Evolutionary conservation across 805 yeast genomes (phyloP).

Genomic region (Schwanniomyces vanrijiae): DNA sequence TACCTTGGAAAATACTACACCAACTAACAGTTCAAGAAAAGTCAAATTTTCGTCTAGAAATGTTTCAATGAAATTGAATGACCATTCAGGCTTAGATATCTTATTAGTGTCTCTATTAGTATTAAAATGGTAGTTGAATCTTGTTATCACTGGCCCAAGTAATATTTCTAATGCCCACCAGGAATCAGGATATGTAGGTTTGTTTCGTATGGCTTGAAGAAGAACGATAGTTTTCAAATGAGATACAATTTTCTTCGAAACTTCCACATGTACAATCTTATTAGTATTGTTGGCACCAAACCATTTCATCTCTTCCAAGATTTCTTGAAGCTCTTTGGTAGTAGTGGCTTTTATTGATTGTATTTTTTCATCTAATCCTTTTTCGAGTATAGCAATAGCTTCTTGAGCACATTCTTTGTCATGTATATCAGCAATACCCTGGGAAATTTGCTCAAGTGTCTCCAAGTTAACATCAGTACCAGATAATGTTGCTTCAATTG

Average conservation of each 20-base stretch:
- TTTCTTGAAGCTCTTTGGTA: slow-evolving; percentile 10
- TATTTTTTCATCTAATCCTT: slow-evolving; percentile 6
- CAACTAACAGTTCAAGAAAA: slow-evolving; percentile 40
- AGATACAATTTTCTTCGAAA: slow-evolving; percentile 1
- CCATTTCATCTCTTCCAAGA: slow-evolving; percentile 21
- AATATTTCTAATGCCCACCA: slow-evolving; percentile 55
- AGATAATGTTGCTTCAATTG: slow-evolving; percentile 1
- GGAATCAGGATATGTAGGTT: slow-evolving; percentile 32
- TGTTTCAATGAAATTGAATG: slow-evolving; percentile 49
- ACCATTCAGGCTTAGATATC: slow-evolving; percentile 72
- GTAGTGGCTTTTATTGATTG: slow-evolving; percentile 5
- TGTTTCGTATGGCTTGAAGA: slow-evolving; percentile 30
- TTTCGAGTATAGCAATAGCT: slow-evolving; percentile 1
- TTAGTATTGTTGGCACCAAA: slow-evolving; percentile 16
- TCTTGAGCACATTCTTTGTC: background rate
- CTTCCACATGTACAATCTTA: background rate
- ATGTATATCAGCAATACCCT: slow-evolving; percentile 7
- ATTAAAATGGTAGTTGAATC: slow-evolving; percentile 64
- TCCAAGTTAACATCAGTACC: background rate
- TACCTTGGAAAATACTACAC: slow-evolving; percentile 25
- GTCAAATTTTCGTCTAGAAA: slow-evolving; percentile 41
- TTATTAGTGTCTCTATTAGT: slow-evolving; percentile 59
- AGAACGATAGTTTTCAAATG: slow-evolving; percentile 17
- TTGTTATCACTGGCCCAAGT: slow-evolving; percentile 42
- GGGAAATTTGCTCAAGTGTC: background rate